phyloP scores from a whole-genome alignment of 2,329 filamentous ascomycete genomes.

The Pyrenochaeta sp. region DNA sequence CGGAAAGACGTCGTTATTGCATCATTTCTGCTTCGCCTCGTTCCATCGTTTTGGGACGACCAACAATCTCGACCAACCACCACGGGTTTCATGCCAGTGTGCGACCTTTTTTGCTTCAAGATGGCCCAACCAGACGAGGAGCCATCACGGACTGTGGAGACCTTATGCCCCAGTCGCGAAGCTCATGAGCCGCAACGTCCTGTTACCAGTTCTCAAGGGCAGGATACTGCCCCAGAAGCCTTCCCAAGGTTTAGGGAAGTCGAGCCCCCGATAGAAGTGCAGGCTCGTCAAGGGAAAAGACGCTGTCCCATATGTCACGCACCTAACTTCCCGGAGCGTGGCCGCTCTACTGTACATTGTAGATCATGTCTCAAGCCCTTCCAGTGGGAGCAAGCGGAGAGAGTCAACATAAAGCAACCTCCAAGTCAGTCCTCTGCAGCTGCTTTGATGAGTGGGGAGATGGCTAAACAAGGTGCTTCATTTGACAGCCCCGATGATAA shows the following conservation, averaged over 20 bases:
- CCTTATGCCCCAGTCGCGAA: not conserved
- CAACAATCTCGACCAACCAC: not conserved
- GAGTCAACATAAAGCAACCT: not conserved
- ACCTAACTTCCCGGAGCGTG: not conserved
- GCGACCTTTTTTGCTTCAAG: not conserved
- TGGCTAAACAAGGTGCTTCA: not conserved
- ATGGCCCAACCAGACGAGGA: not conserved
- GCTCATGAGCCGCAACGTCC: not conserved
- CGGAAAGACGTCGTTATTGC: not conserved
- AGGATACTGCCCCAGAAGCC: not conserved
- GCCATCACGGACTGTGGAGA: not conserved
- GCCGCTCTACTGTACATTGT: not conserved
- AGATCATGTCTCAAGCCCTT: not conserved
- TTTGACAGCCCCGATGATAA: not conserved
- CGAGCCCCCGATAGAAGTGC: not conserved
- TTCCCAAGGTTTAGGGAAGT: not conserved
- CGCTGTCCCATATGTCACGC: not conserved
- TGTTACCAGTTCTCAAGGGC: not conserved
- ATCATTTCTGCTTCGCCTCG: not conserved
- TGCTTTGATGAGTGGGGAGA: not conserved
- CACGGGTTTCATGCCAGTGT: not conserved
- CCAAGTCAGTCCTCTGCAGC: not conserved
- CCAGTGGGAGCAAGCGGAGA: not conserved
- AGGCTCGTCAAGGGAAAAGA: not conserved
- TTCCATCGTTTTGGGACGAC: not conserved